Evolutionary conservation across 768 basidiomycete species (phyloP), one percentile per base, ranked within the genome.

Genomic region (Pleurotus giganteus): DNA sequence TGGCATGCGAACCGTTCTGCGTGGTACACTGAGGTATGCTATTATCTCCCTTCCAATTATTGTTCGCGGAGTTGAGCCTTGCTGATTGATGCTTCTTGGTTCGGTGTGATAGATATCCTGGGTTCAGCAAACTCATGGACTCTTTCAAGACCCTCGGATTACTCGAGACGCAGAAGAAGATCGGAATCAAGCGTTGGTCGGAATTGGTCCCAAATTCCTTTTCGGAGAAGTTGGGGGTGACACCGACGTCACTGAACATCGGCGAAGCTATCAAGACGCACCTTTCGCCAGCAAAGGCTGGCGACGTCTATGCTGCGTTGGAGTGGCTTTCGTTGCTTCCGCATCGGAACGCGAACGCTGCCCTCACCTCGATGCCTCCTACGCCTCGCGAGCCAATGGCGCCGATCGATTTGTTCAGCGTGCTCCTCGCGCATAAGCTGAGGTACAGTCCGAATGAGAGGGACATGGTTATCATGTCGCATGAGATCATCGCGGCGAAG

Each of bases 401-500:
- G 3, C 86, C 91, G 1, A 74, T 94, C 58, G 90, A 94, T 63
- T 71, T 89, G 15, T 84, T 97, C 62, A 84, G 93, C 1, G 67
- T 72, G 32, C 74, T 94, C 5, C 80, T 97, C 13, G 78, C 88
- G 0, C 78, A 85, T 61, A 85, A 83, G 57, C 80, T 95, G 29
- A 74, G 75, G 9, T 97, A 96, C 66, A 65, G 57, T 0, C 79
- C 82, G 0, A 71, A 75, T 34, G 95, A 98, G 67, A 81, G 86
- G 15, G 95, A 98, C 66, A 83, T 93, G 71, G 93, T 94, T 57
- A 79, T 96, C 26, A 82, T 97, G 13, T 76, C 85, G 50, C 94
- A 98, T 69, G 87, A 94, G 67, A 77, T 97, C 60, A 80, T 89
- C 47, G 78, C 86, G 59, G 42, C 57, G 7, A 7, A 56, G 4